Percentiles rank a stretch among this genome's conserved stretches.
phyloP scores from a whole-genome alignment of 1,139 yeast species.

The Saccharomyces hybrid region DNA sequence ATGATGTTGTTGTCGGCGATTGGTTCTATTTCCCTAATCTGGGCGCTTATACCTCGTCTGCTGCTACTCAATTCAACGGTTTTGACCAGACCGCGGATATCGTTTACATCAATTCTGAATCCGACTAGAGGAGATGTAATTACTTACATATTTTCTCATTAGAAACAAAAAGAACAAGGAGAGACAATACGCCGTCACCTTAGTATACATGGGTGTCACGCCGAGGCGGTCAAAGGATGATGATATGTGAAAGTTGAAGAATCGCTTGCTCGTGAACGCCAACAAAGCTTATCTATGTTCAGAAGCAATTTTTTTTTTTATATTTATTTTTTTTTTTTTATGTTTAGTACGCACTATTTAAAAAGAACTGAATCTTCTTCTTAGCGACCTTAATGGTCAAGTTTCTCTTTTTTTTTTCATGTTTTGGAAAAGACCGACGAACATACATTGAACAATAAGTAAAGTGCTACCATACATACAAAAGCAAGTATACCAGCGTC shows the following conservation, averaged over 20 bases:
- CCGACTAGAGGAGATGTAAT: not conserved
- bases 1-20: conserved; percentile 71
- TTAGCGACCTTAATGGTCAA: not conserved
- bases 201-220: not conserved
- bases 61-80: conserved; percentile 84
- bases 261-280: not conserved
- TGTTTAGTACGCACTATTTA: not conserved
- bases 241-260: not conserved
- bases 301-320: not conserved
- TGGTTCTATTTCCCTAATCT: conserved; percentile 80
- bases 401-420: not conserved
- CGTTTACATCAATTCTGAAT: conserved; percentile 43
- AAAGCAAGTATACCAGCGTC: not conserved
- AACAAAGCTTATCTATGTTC: not conserved
- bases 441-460: not conserved
- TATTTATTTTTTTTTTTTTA: not conserved
- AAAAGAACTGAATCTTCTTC: not conserved
- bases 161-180: not conserved
- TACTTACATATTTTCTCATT: not conserved
- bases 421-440: not conserved
- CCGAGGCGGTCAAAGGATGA: not conserved
- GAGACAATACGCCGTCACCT: not conserved
- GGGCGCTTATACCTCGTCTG: conserved; percentile 94
- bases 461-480: not conserved
- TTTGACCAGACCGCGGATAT: conserved; percentile 58